Conservation (phyloP, 2,329 filamentous ascomycete genomes). For the Coniochaeta prunicola region DNA sequence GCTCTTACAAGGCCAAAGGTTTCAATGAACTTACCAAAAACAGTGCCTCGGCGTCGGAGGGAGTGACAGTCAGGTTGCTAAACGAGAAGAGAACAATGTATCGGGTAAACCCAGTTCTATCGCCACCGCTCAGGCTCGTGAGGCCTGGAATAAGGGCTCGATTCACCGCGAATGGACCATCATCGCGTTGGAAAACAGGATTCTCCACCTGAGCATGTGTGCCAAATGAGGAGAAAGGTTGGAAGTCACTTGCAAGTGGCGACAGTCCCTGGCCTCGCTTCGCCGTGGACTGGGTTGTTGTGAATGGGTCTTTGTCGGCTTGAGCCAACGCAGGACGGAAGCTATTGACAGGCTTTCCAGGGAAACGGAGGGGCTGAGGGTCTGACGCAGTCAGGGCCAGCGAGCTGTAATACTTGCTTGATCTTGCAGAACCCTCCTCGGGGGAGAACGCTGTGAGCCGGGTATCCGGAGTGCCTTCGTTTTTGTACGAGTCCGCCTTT, state of each 20-base stretch:
- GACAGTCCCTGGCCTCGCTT: conserved; percentile 45
- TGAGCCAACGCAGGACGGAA: conserved; percentile 16
- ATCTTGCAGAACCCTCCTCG: conserved; percentile 42
- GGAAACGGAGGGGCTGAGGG: conserved; percentile 13
- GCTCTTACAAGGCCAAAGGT: neutral
- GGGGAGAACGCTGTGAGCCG: conserved; percentile 58
- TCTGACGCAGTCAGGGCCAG: conserved; percentile 23
- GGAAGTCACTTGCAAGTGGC: conserved; percentile 56
- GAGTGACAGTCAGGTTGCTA: conserved; percentile 17
- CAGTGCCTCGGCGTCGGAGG: conserved; percentile 33
- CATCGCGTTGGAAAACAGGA: conserved; percentile 1
- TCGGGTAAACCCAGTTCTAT: conserved; percentile 22
- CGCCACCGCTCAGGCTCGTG: neutral
- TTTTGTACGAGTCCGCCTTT: conserved; percentile 46
- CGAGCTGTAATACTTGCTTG: conserved; percentile 27
- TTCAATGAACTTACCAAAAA: conserved; percentile 31
- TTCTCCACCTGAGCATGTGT: conserved; percentile 10
- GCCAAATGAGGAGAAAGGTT: conserved; percentile 33
- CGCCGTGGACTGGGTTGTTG: conserved; percentile 18
- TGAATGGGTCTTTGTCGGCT: conserved; percentile 47
- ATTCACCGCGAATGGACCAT: neutral
- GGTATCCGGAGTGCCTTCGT: conserved; percentile 55
- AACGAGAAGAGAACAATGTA: conserved; percentile 32
- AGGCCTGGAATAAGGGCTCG: neutral
- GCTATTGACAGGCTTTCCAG: conserved; percentile 16